phyloP scores from a whole-genome alignment of 306 rosid genomes.

The Cicer arietinum region DNA sequence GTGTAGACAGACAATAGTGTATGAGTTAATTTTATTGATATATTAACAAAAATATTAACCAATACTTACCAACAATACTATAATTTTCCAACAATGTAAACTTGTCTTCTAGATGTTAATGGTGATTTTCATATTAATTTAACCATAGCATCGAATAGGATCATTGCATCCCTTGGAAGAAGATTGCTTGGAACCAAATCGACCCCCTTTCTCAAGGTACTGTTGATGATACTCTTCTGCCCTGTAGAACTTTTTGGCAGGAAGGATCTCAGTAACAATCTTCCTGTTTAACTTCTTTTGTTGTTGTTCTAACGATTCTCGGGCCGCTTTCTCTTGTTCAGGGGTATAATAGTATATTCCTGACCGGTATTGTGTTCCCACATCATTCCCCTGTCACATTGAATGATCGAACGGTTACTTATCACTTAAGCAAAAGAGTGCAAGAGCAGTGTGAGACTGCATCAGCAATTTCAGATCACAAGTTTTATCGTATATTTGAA shows the following conservation, averaged over 20 bases:
- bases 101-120: not conserved
- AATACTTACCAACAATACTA: conserved; percentile 15
- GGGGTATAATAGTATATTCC: conserved; percentile 94
- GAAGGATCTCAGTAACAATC: conserved; percentile 84
- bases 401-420: conserved; percentile 31
- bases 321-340: conserved; percentile 84
- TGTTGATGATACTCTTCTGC: conserved; percentile 98
- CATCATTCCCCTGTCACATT: conserved; percentile 77
- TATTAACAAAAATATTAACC: conserved; percentile 21
- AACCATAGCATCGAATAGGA: conserved; percentile 95
- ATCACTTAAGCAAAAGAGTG: not conserved
- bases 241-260: conserved; percentile 85
- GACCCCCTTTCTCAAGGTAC: conserved; percentile 92
- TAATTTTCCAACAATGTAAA: conserved; percentile 28
- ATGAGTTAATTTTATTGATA: conserved; percentile 23
- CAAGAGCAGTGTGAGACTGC: not conserved
- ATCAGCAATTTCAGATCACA: not conserved
- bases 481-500: not conserved
- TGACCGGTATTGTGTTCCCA: conserved; percentile 93
- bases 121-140: conserved; percentile 16
- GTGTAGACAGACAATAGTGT: not conserved
- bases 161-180: conserved; percentile 83
- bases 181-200: conserved; percentile 84
- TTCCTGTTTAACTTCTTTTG: conserved; percentile 67
- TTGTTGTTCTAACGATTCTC: conserved; percentile 64